Percentiles rank a stretch among this genome's conserved stretches.
phyloP scores from a whole-genome alignment of 2,329 filamentous ascomycete species.

The Neopestalotiopsis clavispora region DNA sequence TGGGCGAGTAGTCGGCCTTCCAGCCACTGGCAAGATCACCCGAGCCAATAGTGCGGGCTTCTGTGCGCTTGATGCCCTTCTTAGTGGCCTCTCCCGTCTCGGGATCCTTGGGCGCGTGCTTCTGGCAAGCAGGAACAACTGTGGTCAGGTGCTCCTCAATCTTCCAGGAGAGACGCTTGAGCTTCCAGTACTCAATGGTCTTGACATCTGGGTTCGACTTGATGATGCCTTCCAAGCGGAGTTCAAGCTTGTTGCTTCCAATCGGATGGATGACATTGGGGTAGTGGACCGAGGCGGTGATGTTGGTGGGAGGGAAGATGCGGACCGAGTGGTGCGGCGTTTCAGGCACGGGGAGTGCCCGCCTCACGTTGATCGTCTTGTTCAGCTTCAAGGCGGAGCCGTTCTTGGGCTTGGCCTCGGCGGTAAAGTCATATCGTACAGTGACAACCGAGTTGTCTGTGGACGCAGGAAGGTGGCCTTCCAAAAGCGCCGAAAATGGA shows the following conservation, averaged over 20 bases:
- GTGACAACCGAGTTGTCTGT: slow-evolving; percentile 75
- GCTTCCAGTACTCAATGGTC: slow-evolving; percentile 80
- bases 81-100: slow-evolving; percentile 48
- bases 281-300: slow-evolving; percentile 84
- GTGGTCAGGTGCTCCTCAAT: slow-evolving; percentile 87
- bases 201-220: slow-evolving; percentile 70
- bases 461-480: slow-evolving; percentile 83
- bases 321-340: slow-evolving; percentile 87
- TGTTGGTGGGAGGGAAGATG: slow-evolving; percentile 94
- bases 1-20: slow-evolving; percentile 72
- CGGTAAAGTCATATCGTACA: slow-evolving; percentile 80
- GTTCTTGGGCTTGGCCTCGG: slow-evolving; percentile 65
- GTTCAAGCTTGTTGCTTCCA: slow-evolving; percentile 77
- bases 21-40: slow-evolving; percentile 86
- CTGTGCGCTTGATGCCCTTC: slow-evolving; percentile 76
- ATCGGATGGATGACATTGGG: slow-evolving; percentile 86
- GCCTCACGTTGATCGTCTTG: slow-evolving; percentile 74
- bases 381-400: slow-evolving; percentile 66
- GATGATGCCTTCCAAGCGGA: slow-evolving; percentile 86
- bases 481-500: slow-evolving; percentile 87
- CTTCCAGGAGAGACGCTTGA: slow-evolving; percentile 91
- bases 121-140: slow-evolving; percentile 78
- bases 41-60: slow-evolving; percentile 77
- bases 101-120: slow-evolving; percentile 64
- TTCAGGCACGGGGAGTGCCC: slow-evolving; percentile 75